Conservation (phyloP, 1,139 yeast species). For the Meyerozyma elateridarum region DNA sequence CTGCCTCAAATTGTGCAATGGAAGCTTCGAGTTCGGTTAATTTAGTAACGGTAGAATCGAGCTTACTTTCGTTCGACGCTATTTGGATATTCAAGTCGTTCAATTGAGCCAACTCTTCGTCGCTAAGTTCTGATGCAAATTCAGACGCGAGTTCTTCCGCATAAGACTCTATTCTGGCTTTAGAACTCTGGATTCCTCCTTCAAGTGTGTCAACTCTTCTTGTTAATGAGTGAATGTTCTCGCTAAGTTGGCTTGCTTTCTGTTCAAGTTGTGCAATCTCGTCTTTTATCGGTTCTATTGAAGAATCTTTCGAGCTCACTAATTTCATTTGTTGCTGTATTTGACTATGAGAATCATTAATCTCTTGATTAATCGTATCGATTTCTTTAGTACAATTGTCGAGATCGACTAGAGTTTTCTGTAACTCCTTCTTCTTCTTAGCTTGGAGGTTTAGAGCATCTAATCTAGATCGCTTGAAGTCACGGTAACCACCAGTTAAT, state of each 20-base stretch:
- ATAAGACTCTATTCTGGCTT: constrained; percentile 33
- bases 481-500: constrained; percentile 85
- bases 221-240: constrained; percentile 32
- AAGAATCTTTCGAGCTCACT: constrained; percentile 28
- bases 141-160: constrained; percentile 48
- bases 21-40: constrained; percentile 48
- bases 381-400: constrained; percentile 19
- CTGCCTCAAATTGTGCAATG: constrained; percentile 51
- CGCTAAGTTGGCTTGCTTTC: constrained; percentile 38
- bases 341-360: constrained; percentile 34
- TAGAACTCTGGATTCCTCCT: constrained; percentile 23
- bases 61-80: constrained; percentile 33
- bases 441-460: constrained; percentile 61
- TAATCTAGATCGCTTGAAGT: constrained; percentile 60
- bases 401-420: constrained; percentile 28
- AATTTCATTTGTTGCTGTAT: constrained; percentile 41
- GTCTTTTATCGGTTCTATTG: constrained; percentile 42
- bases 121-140: constrained; percentile 51
- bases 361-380: constrained; percentile 21
- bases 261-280: constrained; percentile 38
- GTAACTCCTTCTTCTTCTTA: constrained; percentile 46
- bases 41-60: constrained; percentile 39
- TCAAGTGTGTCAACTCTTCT: constrained; percentile 19
- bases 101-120: constrained; percentile 35
- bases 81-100: constrained; percentile 34